A percentile compares a stretch with the other conserved stretches of the same genome.
Conservation (phyloP, 192 early-diverging fungal species). For the Phycomyces blakesleeanus region DNA sequence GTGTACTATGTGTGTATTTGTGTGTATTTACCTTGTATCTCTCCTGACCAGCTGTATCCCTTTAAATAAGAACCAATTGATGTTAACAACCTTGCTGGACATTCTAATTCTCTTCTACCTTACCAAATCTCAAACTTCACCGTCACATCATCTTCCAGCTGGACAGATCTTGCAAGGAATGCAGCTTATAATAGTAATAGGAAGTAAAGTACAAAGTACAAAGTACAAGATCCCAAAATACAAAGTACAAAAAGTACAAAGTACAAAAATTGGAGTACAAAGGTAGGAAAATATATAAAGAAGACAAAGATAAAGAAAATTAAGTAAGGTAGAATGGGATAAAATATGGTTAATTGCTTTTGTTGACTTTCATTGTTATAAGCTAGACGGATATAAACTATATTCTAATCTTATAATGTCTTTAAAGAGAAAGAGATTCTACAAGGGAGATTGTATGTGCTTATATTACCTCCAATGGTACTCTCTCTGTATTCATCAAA, state of each 20-base stretch:
- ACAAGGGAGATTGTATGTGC: too few species aligned
- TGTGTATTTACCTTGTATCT: slow-evolving; percentile 59
- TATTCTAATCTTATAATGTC: too few species aligned
- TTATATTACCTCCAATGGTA: slow-evolving; percentile 71
- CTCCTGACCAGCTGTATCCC: slow-evolving; percentile 74
- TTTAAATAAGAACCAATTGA: slow-evolving; percentile 10
- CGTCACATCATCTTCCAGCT: slow-evolving; percentile 80
- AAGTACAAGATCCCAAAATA: too few species aligned
- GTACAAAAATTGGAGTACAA: too few species aligned
- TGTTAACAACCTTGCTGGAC: neutral
- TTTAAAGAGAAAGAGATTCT: neutral
- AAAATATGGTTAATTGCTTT: too few species aligned
- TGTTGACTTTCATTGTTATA: too few species aligned
- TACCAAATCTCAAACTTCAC: slow-evolving; percentile 95
- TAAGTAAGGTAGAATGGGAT: too few species aligned
- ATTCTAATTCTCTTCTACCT: neutral
- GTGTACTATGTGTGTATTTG: too few species aligned
- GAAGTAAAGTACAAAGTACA: neutral
- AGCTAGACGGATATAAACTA: neutral
- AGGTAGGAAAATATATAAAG: too few species aligned
- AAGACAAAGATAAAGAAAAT: neutral
- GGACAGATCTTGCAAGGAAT: slow-evolving; percentile 77
- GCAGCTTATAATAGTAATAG: slow-evolving; percentile 42
- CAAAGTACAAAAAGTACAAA: too few species aligned
- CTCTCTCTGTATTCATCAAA: slow-evolving; percentile 93